Evolutionary conservation across 805 yeast species (phyloP).

Genomic region (Brettanomyces naardenensis): DNA sequence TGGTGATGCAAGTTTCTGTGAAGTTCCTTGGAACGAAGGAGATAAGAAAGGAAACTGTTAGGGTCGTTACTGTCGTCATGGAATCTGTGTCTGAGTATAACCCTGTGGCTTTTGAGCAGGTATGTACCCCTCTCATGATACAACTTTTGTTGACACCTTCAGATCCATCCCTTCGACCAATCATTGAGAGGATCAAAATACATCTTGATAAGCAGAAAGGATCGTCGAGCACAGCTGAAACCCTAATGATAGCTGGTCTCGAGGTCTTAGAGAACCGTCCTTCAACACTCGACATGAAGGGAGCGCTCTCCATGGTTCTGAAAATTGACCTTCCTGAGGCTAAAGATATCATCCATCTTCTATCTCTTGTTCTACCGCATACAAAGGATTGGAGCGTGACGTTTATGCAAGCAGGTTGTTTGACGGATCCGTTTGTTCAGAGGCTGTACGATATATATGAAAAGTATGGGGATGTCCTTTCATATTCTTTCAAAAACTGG

Average conservation of each 20-base stretch:
- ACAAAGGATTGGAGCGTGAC: background rate
- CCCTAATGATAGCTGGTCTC: background rate
- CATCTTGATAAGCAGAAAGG: background rate
- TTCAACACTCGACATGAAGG: too few species aligned
- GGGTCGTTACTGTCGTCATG: background rate
- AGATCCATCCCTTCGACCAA: too few species aligned
- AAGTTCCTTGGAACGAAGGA: background rate
- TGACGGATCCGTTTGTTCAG: constrained; percentile 9
- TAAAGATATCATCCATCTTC: background rate
- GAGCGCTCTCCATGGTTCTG: background rate
- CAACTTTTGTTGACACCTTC: too few species aligned
- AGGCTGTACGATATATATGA: constrained; percentile 14
- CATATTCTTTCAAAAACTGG: constrained; percentile 21
- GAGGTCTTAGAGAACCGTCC: background rate
- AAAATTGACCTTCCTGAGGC: background rate
- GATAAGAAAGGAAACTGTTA: background rate
- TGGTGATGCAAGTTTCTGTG: constrained; percentile 4
- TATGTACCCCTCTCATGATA: background rate
- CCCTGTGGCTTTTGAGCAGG: background rate
- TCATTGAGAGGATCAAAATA: too few species aligned
- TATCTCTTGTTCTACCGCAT: background rate
- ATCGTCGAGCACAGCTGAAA: background rate
- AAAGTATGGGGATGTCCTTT: constrained; percentile 4
- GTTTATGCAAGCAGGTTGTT: background rate
- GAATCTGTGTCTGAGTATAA: background rate